A percentile compares a stretch with the other conserved stretches of the same genome.
Evolutionary conservation across 139 green algal genomes (phyloP).

Genomic region (Chlorella sp.): DNA sequence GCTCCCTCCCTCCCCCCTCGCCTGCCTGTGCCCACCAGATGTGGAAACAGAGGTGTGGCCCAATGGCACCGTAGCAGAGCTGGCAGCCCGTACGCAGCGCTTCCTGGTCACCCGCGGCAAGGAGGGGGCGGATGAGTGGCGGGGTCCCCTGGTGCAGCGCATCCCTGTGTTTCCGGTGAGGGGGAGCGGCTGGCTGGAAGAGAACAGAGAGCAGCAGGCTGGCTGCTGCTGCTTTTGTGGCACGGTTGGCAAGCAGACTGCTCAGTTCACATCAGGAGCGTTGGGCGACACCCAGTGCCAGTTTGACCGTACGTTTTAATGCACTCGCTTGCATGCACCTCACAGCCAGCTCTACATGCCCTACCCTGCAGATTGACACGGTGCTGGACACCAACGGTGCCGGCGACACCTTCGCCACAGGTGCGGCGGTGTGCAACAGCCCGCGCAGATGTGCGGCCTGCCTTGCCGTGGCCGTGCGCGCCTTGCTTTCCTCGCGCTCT

Average conservation of each 20-base stretch:
- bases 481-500: neutral
- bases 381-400: slow-evolving; percentile 81
- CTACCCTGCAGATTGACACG: slow-evolving; percentile 46
- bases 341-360: neutral
- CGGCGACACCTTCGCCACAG: neutral
- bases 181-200: too few relatives aligned
- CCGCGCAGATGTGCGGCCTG: too few relatives aligned
- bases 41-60: slow-evolving; percentile 84
- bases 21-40: slow-evolving; percentile 46
- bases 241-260: too few relatives aligned
- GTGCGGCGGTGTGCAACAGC: neutral
- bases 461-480: too few relatives aligned
- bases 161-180: slow-evolving; percentile 3
- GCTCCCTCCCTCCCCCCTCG: neutral
- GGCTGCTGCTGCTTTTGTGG: too few relatives aligned
- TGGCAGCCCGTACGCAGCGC: slow-evolving; percentile 46
- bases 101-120: slow-evolving; percentile 76
- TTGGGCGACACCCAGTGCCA: too few relatives aligned
- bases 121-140: slow-evolving; percentile 61
- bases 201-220: too few relatives aligned
- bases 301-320: too few relatives aligned
- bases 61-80: slow-evolving; percentile 42
- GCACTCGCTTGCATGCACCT: too few relatives aligned
- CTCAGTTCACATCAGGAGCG: too few relatives aligned
- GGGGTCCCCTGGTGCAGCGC: neutral